phyloP scores from a whole-genome alignment of 805 yeast genomes.

The Nakazawaea holstii region DNA sequence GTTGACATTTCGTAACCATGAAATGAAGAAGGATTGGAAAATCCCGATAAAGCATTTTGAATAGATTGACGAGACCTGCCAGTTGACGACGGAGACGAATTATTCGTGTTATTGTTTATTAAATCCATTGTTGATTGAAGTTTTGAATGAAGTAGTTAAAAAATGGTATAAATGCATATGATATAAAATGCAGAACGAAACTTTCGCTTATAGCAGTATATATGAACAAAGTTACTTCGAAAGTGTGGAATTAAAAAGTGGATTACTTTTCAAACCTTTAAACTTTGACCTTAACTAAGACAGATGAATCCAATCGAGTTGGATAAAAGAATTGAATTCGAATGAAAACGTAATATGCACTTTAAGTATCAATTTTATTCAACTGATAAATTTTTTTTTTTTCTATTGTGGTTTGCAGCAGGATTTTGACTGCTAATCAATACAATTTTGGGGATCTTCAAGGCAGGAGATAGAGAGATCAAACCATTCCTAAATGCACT shows the following conservation, averaged over 20 bases:
- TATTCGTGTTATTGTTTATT: neutral
- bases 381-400: neutral
- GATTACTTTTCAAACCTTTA: too few relatives aligned
- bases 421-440: too few relatives aligned
- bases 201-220: neutral
- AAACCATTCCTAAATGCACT: too few relatives aligned
- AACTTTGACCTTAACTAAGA: too few relatives aligned
- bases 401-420: neutral
- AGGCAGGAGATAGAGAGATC: too few relatives aligned
- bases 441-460: too few relatives aligned
- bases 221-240: neutral
- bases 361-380: neutral
- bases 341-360: too few relatives aligned
- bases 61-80: constrained; percentile 4
- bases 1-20: constrained; percentile 2
- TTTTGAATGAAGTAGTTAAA: neutral
- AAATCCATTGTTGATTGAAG: neutral
- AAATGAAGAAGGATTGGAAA: constrained; percentile 8
- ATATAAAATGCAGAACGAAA: neutral
- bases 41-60: constrained; percentile 9
- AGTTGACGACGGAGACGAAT: constrained; percentile 4
- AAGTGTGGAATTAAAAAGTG: neutral
- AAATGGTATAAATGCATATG: neutral
- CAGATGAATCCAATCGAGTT: too few relatives aligned
- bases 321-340: too few relatives aligned